A percentile compares a stretch with the other conserved stretches of the same genome.
Conservation (phyloP, 2,329 filamentous ascomycete species). For the Colletotrichum aenigma region DNA sequence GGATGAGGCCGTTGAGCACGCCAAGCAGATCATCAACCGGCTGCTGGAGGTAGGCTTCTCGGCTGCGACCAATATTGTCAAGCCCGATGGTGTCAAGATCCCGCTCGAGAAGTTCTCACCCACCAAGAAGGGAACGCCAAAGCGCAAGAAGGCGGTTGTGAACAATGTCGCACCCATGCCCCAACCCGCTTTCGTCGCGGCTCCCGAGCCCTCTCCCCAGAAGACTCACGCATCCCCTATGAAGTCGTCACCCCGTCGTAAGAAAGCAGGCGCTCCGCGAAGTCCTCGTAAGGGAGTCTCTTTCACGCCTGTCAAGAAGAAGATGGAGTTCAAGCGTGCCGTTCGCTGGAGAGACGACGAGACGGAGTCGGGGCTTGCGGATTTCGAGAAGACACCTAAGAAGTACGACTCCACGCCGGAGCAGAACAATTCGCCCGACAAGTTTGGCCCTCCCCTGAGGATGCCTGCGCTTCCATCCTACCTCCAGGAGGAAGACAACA, state of each 20-base stretch:
- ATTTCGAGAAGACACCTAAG: constrained; percentile 90
- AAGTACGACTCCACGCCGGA: constrained; percentile 64
- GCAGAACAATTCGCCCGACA: constrained; percentile 49
- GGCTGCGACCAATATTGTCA: constrained; percentile 83
- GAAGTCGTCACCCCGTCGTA: constrained; percentile 80
- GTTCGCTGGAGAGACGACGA: constrained; percentile 94
- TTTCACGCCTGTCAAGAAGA: constrained; percentile 84
- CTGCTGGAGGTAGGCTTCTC: constrained; percentile 78
- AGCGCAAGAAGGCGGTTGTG: constrained; percentile 64
- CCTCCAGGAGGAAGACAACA: constrained; percentile 45
- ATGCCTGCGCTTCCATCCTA: constrained; percentile 55
- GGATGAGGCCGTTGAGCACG: constrained; percentile 80
- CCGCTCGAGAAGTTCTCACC: constrained; percentile 73
- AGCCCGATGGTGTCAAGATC: constrained; percentile 75
- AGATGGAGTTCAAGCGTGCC: constrained; percentile 71
- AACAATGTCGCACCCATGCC: constrained; percentile 48
- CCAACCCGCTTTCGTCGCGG: constrained; percentile 43
- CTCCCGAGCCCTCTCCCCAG: constrained; percentile 25
- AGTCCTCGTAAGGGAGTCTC: constrained; percentile 69
- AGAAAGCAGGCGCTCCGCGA: constrained; percentile 60
- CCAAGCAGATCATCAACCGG: constrained; percentile 76
- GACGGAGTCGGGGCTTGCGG: constrained; percentile 81
- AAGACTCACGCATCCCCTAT: constrained; percentile 59
- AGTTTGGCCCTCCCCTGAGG: constrained; percentile 26
- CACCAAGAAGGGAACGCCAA: constrained; percentile 75